phyloP scores from a whole-genome alignment of 768 basidiomycete species.

The Boletus patriciae region DNA sequence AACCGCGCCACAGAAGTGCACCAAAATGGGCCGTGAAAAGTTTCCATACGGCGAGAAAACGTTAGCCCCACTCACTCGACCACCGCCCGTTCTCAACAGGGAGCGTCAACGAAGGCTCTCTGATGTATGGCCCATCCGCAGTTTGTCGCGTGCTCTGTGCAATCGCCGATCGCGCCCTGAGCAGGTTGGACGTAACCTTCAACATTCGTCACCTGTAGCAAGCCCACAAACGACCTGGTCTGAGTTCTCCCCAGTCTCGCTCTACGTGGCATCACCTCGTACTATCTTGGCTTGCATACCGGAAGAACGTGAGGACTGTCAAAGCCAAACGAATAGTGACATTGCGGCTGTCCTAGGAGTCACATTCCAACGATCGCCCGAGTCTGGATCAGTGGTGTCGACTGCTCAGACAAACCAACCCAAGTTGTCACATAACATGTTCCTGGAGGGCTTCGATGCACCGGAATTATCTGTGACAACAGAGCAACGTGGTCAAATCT shows the following conservation, averaged over 20 bases:
- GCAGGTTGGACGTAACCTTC: not conserved
- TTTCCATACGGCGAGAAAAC: slow-evolving; percentile 16
- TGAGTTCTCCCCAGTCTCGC: slow-evolving; percentile 23
- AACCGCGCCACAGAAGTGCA: not conserved
- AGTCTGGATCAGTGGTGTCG: slow-evolving; percentile 6
- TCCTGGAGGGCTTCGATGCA: not conserved
- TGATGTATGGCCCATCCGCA: slow-evolving; percentile 23
- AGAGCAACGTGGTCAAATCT: not conserved
- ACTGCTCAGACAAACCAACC: not conserved
- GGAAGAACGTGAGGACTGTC: slow-evolving; percentile 28
- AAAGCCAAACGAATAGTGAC: slow-evolving; percentile 23
- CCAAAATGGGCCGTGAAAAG: slow-evolving; percentile 1
- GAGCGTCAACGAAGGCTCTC: slow-evolving; percentile 17
- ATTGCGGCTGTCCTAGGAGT: slow-evolving; percentile 10
- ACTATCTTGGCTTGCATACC: slow-evolving; percentile 28
- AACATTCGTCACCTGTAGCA: not conserved
- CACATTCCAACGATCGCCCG: slow-evolving; percentile 13
- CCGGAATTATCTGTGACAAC: not conserved
- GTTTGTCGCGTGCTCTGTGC: slow-evolving; percentile 14
- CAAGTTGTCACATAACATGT: not conserved
- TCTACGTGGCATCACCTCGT: slow-evolving; percentile 22
- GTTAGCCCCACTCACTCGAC: slow-evolving; percentile 12
- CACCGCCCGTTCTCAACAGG: slow-evolving; percentile 11
- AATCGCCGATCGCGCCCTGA: slow-evolving; percentile 7
- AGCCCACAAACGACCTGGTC: slow-evolving; percentile 32